A percentile compares a stretch with the other conserved stretches of the same genome.
Evolutionary conservation across 768 basidiomycete species (phyloP).

Genomic region (Cyclocybe aegerita): DNA sequence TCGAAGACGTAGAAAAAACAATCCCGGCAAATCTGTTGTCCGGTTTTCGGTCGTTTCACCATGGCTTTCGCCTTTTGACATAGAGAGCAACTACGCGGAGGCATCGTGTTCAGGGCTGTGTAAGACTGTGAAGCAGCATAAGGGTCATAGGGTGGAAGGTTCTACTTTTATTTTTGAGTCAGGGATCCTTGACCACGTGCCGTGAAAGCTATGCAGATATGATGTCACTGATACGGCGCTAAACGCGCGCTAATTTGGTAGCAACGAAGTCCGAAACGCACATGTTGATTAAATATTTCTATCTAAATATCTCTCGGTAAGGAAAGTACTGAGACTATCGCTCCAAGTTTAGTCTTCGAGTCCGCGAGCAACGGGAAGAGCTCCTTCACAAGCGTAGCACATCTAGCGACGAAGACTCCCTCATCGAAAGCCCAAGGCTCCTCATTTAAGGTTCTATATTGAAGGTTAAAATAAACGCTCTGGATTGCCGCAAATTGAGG

Average conservation of each 20-base stretch:
- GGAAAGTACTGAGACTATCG: neutral
- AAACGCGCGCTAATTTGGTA: no score
- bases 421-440: conserved; percentile 15
- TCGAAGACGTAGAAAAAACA: conserved; percentile 98
- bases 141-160: neutral
- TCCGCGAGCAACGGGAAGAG: conserved; percentile 7
- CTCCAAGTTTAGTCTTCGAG: conserved; percentile 2
- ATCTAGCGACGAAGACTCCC: conserved; percentile 6
- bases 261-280: no score
- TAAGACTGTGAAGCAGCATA: neutral
- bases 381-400: conserved; percentile 2
- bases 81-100: conserved; percentile 76
- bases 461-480: conserved; percentile 4
- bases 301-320: no score
- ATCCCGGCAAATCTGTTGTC: conserved; percentile 93
- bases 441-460: conserved; percentile 9
- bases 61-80: conserved; percentile 80
- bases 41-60: conserved; percentile 93
- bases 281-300: no score
- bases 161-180: no score
- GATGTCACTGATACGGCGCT: no score
- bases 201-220: no score
- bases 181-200: no score
- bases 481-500: neutral
- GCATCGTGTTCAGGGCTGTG: conserved; percentile 46